A percentile compares a stretch with the other conserved stretches of the same genome.
Evolutionary conservation across 2,329 filamentous ascomycete genomes (phyloP).

Genomic region (Nothophoma quercina): DNA sequence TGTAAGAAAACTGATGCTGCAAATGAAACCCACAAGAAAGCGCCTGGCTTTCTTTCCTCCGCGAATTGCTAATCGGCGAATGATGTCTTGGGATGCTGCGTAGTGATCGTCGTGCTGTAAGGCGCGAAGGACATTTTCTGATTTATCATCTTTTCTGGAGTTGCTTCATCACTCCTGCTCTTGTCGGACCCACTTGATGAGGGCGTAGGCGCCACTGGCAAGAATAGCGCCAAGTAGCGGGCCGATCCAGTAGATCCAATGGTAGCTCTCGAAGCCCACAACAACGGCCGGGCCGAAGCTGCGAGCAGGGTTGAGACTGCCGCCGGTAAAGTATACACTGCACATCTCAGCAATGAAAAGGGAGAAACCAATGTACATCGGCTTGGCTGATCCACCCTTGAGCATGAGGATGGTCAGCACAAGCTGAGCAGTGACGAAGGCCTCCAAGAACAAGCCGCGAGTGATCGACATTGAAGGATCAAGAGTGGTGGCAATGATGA

Average conservation of each 20-base stretch:
- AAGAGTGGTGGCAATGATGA: slow-evolving; percentile 35
- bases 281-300: slow-evolving; percentile 56
- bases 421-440: slow-evolving; percentile 46
- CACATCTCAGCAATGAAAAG: slow-evolving; percentile 68
- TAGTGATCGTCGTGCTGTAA: background rate
- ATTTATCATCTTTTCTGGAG: background rate
- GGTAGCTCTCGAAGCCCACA: slow-evolving; percentile 47
- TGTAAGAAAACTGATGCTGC: slow-evolving; percentile 6
- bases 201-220: slow-evolving; percentile 56
- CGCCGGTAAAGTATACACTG: slow-evolving; percentile 57
- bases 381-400: slow-evolving; percentile 68
- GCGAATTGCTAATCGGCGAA: background rate
- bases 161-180: slow-evolving; percentile 4
- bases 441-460: slow-evolving; percentile 39
- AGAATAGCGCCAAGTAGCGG: slow-evolving; percentile 52
- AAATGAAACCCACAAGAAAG: slow-evolving; percentile 2
- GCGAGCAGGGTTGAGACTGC: slow-evolving; percentile 57
- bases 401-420: slow-evolving; percentile 60
- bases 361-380: slow-evolving; percentile 73
- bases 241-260: slow-evolving; percentile 55
- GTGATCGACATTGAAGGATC: slow-evolving; percentile 32
- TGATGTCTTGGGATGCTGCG: background rate
- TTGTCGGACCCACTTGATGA: slow-evolving; percentile 45
- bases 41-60: background rate
- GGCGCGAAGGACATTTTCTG: background rate